These are phyloP conservation scores for Cutaneotrichosporon sp. DNA, from an alignment of 1,284 basidiomycete genomes.

Conservation along the genomic window DNA sequence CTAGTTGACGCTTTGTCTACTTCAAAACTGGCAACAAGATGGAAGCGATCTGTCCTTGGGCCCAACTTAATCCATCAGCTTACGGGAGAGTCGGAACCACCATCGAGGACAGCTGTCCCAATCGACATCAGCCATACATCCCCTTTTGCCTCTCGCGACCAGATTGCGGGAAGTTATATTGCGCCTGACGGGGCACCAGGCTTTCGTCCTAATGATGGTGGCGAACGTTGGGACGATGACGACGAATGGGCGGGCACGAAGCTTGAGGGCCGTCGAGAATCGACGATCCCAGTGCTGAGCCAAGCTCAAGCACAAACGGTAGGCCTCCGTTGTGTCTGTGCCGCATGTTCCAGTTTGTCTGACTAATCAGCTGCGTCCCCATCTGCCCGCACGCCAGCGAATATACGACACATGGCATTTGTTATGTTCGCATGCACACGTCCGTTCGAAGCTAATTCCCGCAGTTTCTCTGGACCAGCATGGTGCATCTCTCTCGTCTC, in stretches of 20 bases:
- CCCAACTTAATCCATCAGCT: neutral
- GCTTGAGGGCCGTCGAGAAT: constrained; percentile 55
- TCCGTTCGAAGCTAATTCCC: neutral
- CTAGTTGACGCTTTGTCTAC: constrained; percentile 4
- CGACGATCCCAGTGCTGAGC: constrained; percentile 57
- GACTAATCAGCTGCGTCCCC: constrained; percentile 58
- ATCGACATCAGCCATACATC: constrained; percentile 42
- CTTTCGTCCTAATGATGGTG: constrained; percentile 51
- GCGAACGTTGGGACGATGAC: constrained; percentile 17
- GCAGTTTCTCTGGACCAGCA: constrained; percentile 80
- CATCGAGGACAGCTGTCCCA: constrained; percentile 27
- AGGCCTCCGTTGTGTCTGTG: neutral
- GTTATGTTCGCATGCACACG: constrained; percentile 56
- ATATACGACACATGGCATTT: constrained; percentile 77
- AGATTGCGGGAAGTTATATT: constrained; percentile 49
- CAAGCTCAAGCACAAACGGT: constrained; percentile 11
- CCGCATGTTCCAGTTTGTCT: too few relatives aligned
- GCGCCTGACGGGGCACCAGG: constrained; percentile 73
- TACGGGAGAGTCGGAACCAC: constrained; percentile 6
- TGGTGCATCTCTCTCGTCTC: constrained; percentile 83
- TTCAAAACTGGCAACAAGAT: constrained; percentile 13
- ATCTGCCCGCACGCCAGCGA: constrained; percentile 73
- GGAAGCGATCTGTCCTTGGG: constrained; percentile 17
- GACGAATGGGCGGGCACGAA: constrained; percentile 41
- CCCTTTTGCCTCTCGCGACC: constrained; percentile 36